Evolutionary conservation across 352 stramenopile genomes (phyloP).

Genomic region (Pythium aphanidermatum): DNA sequence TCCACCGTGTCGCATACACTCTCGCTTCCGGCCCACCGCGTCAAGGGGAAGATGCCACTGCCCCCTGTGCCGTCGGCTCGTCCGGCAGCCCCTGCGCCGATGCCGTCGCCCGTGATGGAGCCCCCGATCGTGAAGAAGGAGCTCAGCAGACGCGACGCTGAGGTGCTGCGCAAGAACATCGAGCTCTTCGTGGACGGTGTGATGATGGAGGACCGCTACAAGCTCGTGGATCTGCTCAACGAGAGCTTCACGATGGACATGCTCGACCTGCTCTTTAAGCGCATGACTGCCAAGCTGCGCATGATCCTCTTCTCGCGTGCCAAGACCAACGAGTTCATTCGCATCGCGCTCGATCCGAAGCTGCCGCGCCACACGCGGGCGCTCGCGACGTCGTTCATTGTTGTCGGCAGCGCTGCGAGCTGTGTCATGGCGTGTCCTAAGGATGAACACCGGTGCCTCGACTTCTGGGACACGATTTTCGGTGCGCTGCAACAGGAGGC

Average conservation of each 20-base stretch:
- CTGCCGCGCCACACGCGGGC: constrained; percentile 54
- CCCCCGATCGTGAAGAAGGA: constrained; percentile 19
- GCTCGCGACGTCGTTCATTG: constrained; percentile 72
- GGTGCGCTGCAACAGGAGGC: constrained; percentile 56
- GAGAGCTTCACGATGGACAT: constrained; percentile 80
- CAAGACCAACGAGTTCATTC: constrained; percentile 71
- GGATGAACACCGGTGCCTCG: constrained; percentile 44
- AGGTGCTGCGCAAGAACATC: constrained; percentile 61
- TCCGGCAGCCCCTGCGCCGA: constrained; percentile 6
- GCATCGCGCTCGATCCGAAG: constrained; percentile 48
- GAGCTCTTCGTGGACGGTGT: constrained; percentile 82
- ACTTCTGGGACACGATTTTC: constrained; percentile 73
- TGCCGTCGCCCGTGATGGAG: constrained; percentile 11
- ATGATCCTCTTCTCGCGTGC: constrained; percentile 63
- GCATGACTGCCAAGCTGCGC: constrained; percentile 74
- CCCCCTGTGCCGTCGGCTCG: neutral
- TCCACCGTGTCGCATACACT: no score
- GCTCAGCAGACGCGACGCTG: constrained; percentile 43
- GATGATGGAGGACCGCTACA: constrained; percentile 56
- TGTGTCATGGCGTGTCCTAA: constrained; percentile 40
- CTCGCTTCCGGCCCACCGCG: no score
- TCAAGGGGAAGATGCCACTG: neutral
- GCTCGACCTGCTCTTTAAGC: constrained; percentile 81
- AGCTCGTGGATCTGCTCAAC: constrained; percentile 65
- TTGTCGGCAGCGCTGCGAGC: constrained; percentile 56